Evolutionary conservation across 2,329 filamentous ascomycete genomes (phyloP), one percentile per base, ranked within the genome.

Genomic region (Chrysosporium keratinophilum): DNA sequence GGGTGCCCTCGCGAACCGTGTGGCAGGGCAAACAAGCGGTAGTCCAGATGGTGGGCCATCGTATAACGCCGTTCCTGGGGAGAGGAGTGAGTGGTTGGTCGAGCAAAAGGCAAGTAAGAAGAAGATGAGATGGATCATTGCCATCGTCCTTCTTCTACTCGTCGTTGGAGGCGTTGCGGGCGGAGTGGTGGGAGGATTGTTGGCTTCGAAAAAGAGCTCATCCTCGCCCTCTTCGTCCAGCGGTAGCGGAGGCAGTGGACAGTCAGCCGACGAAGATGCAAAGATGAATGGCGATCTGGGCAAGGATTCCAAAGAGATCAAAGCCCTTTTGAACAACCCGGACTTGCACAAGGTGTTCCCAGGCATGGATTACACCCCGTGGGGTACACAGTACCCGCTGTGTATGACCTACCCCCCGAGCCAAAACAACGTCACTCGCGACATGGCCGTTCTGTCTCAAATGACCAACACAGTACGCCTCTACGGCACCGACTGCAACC

Each of bases 401-500:
- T 97, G 91, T 69, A 59, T 90, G 33, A 73, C 78, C 52, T 79
- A 84, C 61, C 87, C 87, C 0, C 86, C 91, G 0, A 90, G 84
- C 34, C 91, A 96, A 67, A 95, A 97, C 73, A 96, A 97, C 66
- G 78, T 97, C 60, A 97, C 93, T 0, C 82, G 88, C 51, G 91
- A 97, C 66, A 75, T 96, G 55, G 91, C 93, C 1, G 84, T 96
- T 9, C 81, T 97, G 50, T 89, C 87, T 11, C 89, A 95, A 67
- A 76, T 97, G 42, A 95, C 89, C 56, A 90, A 95, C 66, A 84
- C 83, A 2, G 80, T 97, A 46, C 84, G 91, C 6, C 76, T 96
- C 0, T 97, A 97, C 67, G 91, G 91, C 48, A 97, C 88, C 11
- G 91, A 97, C 72, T 97, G 91, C 77, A 96, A 96, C 70, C 91